A percentile compares a stretch with the other conserved stretches of the same genome.
These are phyloP conservation scores for Aspergillus carbonarius DNA, from an alignment of 2,329 filamentous ascomycete genomes.

Conservation along the genomic window DNA sequence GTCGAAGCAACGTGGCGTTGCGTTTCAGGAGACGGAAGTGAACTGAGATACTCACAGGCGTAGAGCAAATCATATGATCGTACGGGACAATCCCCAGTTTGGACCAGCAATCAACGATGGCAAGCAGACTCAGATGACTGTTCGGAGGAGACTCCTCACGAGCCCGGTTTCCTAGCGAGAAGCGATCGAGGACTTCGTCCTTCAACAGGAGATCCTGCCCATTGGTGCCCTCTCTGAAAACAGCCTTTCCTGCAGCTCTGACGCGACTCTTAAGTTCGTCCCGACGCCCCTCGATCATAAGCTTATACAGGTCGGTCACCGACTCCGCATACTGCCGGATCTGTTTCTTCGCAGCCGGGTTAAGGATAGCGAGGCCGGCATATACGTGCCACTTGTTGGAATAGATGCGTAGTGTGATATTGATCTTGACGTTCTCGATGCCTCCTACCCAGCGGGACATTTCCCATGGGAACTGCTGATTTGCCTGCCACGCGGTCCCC, in stretches of 20 bases:
- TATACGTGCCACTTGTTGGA: constrained; percentile 99
- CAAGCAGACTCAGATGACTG: constrained; percentile 88
- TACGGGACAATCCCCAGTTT: constrained; percentile 91
- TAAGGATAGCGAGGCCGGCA: constrained; percentile 92
- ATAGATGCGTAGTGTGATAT: constrained; percentile 95
- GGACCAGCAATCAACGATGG: constrained; percentile 99
- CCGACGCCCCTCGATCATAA: constrained; percentile 85
- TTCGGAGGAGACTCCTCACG: constrained; percentile 70
- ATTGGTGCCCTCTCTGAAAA: constrained; percentile 57
- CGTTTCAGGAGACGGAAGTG: background rate
- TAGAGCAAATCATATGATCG: constrained; percentile 99
- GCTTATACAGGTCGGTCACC: constrained; percentile 91
- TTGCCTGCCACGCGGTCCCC: constrained; percentile 96
- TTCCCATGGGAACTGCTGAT: constrained; percentile 96
- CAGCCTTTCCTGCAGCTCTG: constrained; percentile 72
- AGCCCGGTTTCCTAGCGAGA: constrained; percentile 72
- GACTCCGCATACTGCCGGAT: constrained; percentile 91
- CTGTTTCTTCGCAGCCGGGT: constrained; percentile 86
- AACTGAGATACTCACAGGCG: constrained; percentile 59
- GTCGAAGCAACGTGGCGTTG: background rate
- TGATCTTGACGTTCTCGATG: constrained; percentile 99
- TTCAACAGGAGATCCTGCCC: constrained; percentile 67
- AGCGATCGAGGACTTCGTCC: constrained; percentile 82
- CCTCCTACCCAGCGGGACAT: constrained; percentile 92
- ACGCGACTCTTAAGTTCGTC: constrained; percentile 73